Evolutionary conservation across 208 protist species (phyloP), one percentile per base, ranked within the genome.

Genomic region (Naegleria fowleri): DNA sequence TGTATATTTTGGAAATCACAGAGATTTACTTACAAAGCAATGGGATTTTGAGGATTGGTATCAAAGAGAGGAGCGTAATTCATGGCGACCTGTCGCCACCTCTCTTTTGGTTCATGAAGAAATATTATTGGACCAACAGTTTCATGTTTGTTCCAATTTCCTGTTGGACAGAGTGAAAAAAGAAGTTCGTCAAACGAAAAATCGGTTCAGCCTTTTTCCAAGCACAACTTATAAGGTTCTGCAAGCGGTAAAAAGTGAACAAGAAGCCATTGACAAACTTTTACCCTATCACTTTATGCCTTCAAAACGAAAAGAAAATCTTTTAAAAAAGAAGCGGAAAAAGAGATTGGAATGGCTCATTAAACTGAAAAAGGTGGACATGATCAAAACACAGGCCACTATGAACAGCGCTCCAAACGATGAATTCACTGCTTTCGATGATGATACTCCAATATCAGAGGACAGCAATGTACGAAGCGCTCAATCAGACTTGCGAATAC

Each of bases 1-100:
- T 13, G 86, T 93, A 38, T 88, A 92, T 11, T 94, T 94, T 51
- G 67, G 92, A 33, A 79, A 92, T 25, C 38, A 91, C 38, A 9
- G 90, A 79, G n/a, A 88, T 39, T 19, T 48, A 48, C 41, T 48
- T 9, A 5, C 29, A 43, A 48, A 22, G 25, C 5, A 86, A 19
- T 48, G 39, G 40, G 40, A 86, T 19, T 86, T 29, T n/a, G 9
- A 33, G 38, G 43, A 58, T 39, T 88, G 85, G 85, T 88, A 88
- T 58, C 41, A 58, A 25, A 55, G 85, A 88, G 41, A 58, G 33
- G 85, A 88, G 16, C 51, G 39, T 22, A 88, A 88, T 88, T 0
- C n/a, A 39, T 88, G 85, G 85, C 5, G 85, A 88, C 85, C 39
- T 22, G 85, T 88, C 16, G 36, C 39, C 22, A 38, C 19, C 6